These are phyloP conservation scores for Leptographium galeiforme DNA, from an alignment of 2,329 filamentous ascomycete genomes.

Conservation along the genomic window DNA sequence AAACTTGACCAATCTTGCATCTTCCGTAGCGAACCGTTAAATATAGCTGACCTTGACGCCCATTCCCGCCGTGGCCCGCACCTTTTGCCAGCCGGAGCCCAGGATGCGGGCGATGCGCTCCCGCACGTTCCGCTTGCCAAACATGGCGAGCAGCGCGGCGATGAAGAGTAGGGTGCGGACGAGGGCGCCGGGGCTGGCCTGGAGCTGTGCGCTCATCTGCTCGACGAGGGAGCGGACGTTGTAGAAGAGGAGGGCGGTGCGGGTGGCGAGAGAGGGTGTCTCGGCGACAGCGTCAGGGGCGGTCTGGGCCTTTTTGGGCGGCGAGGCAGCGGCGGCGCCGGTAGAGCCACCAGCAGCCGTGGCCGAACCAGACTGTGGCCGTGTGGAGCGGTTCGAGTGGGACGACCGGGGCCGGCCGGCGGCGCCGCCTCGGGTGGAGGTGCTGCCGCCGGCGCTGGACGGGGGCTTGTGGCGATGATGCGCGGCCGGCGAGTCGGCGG, in stretches of 20 bases:
- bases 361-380: not conserved
- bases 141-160: conserved; percentile 60
- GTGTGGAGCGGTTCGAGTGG: not conserved
- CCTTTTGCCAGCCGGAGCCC: conserved; percentile 62
- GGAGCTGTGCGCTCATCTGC: conserved; percentile 34
- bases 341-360: not conserved
- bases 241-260: conserved; percentile 37
- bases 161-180: conserved; percentile 63
- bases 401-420: conserved; percentile 20
- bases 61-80: conserved; percentile 81
- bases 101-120: conserved; percentile 60
- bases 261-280: conserved; percentile 27
- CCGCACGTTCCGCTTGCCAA: conserved; percentile 62
- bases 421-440: conserved; percentile 5
- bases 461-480: conserved; percentile 46
- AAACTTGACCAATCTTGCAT: not conserved
- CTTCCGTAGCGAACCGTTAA: conserved; percentile 25
- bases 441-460: conserved; percentile 18
- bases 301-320: conserved; percentile 8
- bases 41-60: conserved; percentile 97
- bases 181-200: conserved; percentile 42
- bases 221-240: conserved; percentile 39
- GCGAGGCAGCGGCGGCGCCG: not conserved
- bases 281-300: conserved; percentile 16
- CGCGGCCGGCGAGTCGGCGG: conserved; percentile 23